Percentiles rank a stretch among this genome's conserved stretches.
Conservation (phyloP, 306 rosid species). For the Alnus glutinosa region DNA sequence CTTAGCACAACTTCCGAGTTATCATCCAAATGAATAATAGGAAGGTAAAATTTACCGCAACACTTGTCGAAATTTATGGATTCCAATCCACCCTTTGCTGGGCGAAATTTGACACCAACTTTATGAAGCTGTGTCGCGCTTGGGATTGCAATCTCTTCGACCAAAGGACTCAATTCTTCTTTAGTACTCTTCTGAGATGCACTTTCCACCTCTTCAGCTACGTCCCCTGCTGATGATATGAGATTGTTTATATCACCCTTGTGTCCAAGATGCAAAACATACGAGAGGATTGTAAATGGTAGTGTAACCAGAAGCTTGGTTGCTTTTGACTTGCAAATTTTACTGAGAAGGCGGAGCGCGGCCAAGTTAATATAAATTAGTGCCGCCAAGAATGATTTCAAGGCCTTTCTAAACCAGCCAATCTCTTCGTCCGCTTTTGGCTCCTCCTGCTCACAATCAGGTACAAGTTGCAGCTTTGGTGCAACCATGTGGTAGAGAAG, state of each 20-base stretch:
- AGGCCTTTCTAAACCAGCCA: not conserved
- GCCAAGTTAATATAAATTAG: not conserved
- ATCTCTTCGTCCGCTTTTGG: not conserved
- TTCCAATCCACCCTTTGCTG: conserved; percentile 11
- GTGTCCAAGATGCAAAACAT: not conserved
- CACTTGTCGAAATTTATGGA: not conserved
- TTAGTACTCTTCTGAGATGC: not conserved
- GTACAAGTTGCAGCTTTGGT: not conserved
- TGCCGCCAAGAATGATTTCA: not conserved
- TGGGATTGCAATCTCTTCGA: conserved; percentile 14
- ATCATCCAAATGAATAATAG: no score
- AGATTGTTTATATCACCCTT: not conserved
- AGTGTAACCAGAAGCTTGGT: not conserved
- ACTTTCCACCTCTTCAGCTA: not conserved
- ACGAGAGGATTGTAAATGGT: not conserved
- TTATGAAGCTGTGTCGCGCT: not conserved
- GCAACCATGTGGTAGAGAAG: conserved; percentile 7
- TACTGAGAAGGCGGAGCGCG: not conserved
- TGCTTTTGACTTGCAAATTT: not conserved
- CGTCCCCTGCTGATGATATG: not conserved
- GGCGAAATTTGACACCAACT: not conserved
- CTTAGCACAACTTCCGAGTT: no score
- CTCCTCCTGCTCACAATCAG: not conserved
- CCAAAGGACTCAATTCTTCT: not conserved
- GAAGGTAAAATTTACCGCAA: not conserved